phyloP scores from a whole-genome alignment of 495 filamentous ascomycete genomes.

The Penicillium roqueforti region DNA sequence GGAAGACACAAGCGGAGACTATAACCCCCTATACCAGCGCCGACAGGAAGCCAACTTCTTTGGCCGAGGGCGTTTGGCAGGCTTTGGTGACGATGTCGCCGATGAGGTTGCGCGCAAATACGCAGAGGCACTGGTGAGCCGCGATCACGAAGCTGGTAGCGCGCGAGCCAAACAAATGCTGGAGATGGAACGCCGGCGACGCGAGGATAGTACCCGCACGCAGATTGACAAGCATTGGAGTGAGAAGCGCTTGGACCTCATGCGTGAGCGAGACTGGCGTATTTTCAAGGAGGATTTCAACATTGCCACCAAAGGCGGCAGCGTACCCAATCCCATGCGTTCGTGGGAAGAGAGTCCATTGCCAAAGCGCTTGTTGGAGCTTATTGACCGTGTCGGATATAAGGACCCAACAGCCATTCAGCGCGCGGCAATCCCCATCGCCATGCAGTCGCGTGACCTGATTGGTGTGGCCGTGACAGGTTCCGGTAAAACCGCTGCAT shows the following conservation, averaged over 20 bases:
- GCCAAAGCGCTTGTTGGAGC: conserved; percentile 74
- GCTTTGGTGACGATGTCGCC: conserved; percentile 72
- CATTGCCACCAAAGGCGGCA: conserved; percentile 86
- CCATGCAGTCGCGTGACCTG: conserved; percentile 85
- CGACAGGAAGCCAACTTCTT: conserved; percentile 72
- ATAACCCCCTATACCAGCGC: conserved; percentile 81
- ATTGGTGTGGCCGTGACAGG: conserved; percentile 98
- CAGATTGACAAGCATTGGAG: conserved; percentile 92
- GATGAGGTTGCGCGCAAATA: conserved; percentile 69
- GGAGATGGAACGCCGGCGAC: conserved; percentile 79
- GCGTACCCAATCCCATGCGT: conserved; percentile 94
- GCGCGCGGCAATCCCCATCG: conserved; percentile 92
- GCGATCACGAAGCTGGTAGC: conserved; percentile 76
- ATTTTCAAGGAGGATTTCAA: conserved; percentile 99
- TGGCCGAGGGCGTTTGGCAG: conserved; percentile 75
- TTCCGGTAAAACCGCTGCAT: conserved; percentile 97
- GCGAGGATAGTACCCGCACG: conserved; percentile 69
- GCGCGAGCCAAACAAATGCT: conserved; percentile 74
- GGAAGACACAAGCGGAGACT: conserved; percentile 88
- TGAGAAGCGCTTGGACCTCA: conserved; percentile 90
- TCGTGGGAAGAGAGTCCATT: conserved; percentile 85
- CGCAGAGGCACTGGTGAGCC: conserved; percentile 69
- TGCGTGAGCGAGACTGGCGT: conserved; percentile 98
- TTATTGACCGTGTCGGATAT: conserved; percentile 84
- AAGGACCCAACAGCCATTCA: conserved; percentile 91